Percentiles rank a stretch among this genome's conserved stretches.
These are phyloP conservation scores for Kitagawia praeruptora DNA, from an alignment of 129 eudicot genomes.

Conservation along the genomic window DNA sequence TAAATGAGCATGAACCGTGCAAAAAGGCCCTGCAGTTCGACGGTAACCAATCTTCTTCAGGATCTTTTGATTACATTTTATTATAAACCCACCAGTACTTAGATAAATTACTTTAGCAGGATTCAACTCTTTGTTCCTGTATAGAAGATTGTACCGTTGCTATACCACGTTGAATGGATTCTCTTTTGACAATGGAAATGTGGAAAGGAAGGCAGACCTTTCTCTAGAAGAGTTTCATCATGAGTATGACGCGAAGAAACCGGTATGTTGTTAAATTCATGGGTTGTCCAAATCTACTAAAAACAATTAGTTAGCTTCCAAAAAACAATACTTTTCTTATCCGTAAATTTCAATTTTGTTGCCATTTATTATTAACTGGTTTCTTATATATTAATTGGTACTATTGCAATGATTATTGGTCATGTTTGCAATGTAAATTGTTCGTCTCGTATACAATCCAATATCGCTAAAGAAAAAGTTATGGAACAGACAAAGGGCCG, in stretches of 20 bases:
- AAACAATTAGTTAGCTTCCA: not conserved
- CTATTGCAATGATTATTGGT: not conserved
- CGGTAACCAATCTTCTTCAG: constrained; percentile 33
- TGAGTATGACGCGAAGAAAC: constrained; percentile 50
- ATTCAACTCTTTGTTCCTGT: constrained; percentile 70
- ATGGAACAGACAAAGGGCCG: not conserved
- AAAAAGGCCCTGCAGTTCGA: constrained; percentile 51
- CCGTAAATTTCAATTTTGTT: not conserved
- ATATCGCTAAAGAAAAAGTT: not conserved
- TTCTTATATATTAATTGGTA: not conserved
- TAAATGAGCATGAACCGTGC: constrained; percentile 24
- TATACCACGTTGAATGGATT: constrained; percentile 72
- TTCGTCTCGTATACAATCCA: not conserved
- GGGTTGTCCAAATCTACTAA: not conserved
- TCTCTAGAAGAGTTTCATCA: constrained; percentile 49
- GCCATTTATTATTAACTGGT: not conserved
- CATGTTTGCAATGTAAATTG: not conserved
- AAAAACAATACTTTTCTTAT: not conserved
- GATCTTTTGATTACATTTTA: not conserved
- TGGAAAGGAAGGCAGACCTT: constrained; percentile 60
- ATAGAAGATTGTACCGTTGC: constrained; percentile 78
- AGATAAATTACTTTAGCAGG: constrained; percentile 35
- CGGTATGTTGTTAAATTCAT: not conserved
- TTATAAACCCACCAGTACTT: not conserved
- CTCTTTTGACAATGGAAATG: constrained; percentile 81